Percentiles rank a stretch among this genome's conserved stretches.
Conservation (phyloP, 139 green algal species). For the Auxenochlorella protothecoides region DNA sequence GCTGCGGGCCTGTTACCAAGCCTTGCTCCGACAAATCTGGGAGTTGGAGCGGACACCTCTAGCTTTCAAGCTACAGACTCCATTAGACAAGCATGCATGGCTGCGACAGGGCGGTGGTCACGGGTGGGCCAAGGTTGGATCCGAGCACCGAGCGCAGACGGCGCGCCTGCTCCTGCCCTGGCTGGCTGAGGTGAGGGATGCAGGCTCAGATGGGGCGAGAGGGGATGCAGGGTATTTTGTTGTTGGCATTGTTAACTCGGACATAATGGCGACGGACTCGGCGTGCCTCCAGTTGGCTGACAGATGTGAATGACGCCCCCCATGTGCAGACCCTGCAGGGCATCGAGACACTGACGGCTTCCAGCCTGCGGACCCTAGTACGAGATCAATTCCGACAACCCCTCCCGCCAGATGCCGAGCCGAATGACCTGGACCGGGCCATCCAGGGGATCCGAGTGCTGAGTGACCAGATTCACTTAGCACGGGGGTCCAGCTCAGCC, state of each 20-base stretch:
- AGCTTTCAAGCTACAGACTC: slow-evolving; percentile 4
- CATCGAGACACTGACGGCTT: neutral
- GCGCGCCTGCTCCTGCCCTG: slow-evolving; percentile 8
- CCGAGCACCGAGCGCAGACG: neutral
- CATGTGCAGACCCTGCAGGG: neutral
- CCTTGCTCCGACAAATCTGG: slow-evolving; percentile 5
- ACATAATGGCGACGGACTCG: neutral
- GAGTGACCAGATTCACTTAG: slow-evolving; percentile 21
- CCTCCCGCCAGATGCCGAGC: neutral
- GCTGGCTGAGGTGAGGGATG: slow-evolving; percentile 2
- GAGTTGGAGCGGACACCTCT: slow-evolving; percentile 9
- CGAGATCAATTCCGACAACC: neutral
- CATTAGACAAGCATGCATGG: slow-evolving; percentile 10
- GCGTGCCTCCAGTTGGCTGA: neutral
- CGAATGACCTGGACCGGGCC: neutral
- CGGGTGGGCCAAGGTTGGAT: slow-evolving; percentile 2
- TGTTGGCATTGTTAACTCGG: too few species aligned
- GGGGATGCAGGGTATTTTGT: too few species aligned
- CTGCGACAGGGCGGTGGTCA: slow-evolving; percentile 6
- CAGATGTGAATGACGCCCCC: neutral
- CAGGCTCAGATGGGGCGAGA: too few species aligned
- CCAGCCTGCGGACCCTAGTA: neutral
- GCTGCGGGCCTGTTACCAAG: slow-evolving; percentile 8
- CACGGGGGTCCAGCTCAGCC: slow-evolving; percentile 6
- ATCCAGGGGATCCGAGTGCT: slow-evolving; percentile 19